phyloP scores from a whole-genome alignment of 2,329 filamentous ascomycete genomes.

The Sclerotinia trifoliorum region DNA sequence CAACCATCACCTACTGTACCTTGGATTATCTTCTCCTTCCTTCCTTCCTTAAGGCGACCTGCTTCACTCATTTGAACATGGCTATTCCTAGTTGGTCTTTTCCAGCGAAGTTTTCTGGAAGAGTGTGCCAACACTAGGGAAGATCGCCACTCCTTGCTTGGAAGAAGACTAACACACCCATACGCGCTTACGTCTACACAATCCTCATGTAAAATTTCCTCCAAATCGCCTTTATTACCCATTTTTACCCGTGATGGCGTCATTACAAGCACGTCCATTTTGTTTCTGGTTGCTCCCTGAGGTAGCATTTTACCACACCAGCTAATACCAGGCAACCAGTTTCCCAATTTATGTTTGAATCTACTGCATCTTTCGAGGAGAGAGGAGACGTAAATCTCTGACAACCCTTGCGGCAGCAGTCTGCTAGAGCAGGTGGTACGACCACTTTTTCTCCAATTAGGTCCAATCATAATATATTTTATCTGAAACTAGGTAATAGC shows the following conservation, averaged over 20 bases:
- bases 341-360: background rate
- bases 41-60: background rate
- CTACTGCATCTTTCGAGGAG: background rate
- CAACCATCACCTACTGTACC: background rate
- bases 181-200: background rate
- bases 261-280: too few species aligned
- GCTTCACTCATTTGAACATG: too few species aligned
- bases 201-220: background rate
- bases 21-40: background rate
- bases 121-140: too few species aligned
- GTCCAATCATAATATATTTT: background rate
- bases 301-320: background rate
- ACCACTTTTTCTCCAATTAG: rapidly evolving
- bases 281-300: too few species aligned
- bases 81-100: background rate
- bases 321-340: background rate
- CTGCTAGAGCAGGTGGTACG: background rate
- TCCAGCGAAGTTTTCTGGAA: background rate
- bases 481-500: background rate
- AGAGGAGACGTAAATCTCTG: background rate
- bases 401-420: too few species aligned
- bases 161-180: background rate
- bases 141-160: too few species aligned
- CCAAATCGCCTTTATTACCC: too few species aligned
- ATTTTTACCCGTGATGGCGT: too few species aligned